A percentile compares a stretch with the other conserved stretches of the same genome.
phyloP scores from a whole-genome alignment of 2,329 filamentous ascomycete genomes.

The Akanthomyces lecanii region DNA sequence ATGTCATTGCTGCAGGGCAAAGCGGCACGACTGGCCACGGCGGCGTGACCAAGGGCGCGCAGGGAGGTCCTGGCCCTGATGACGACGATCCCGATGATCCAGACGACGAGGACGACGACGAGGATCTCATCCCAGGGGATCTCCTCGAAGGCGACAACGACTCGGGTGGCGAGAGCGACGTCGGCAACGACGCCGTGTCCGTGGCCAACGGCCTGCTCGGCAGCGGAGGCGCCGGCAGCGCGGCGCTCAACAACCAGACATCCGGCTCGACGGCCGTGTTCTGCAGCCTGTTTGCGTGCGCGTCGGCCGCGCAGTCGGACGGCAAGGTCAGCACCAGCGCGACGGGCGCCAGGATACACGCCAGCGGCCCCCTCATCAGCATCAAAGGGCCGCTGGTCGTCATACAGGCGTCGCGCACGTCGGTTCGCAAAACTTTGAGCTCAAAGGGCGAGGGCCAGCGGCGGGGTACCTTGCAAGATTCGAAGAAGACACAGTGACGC shows the following conservation, averaged over 20 bases:
- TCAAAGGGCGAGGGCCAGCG: background rate
- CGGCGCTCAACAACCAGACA: slow-evolving; percentile 3
- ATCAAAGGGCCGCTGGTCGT: slow-evolving; percentile 2
- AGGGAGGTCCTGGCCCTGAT: background rate
- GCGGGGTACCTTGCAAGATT: no score
- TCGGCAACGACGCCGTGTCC: slow-evolving; percentile 6
- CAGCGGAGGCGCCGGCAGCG: slow-evolving; percentile 1
- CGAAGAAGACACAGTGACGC: no score
- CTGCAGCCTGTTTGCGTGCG: slow-evolving; percentile 8
- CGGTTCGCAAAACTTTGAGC: background rate
- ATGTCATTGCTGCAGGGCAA: no score
- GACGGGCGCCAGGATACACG: background rate
- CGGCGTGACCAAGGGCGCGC: background rate
- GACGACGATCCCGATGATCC: background rate
- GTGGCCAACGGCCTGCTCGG: slow-evolving; percentile 10
- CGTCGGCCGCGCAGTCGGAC: slow-evolving; percentile 1
- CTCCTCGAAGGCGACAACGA: slow-evolving; percentile 5
- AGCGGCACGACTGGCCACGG: no score
- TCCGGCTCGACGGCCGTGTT: slow-evolving; percentile 2
- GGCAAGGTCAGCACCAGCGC: slow-evolving; percentile 8
- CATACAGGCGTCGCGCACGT: background rate
- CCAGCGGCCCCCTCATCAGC: background rate
- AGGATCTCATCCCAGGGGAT: background rate
- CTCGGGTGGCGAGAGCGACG: slow-evolving; percentile 2
- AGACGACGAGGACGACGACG: background rate